Conservation (phyloP, 2,329 filamentous ascomycete species). For the Xylaria arbuscula region DNA sequence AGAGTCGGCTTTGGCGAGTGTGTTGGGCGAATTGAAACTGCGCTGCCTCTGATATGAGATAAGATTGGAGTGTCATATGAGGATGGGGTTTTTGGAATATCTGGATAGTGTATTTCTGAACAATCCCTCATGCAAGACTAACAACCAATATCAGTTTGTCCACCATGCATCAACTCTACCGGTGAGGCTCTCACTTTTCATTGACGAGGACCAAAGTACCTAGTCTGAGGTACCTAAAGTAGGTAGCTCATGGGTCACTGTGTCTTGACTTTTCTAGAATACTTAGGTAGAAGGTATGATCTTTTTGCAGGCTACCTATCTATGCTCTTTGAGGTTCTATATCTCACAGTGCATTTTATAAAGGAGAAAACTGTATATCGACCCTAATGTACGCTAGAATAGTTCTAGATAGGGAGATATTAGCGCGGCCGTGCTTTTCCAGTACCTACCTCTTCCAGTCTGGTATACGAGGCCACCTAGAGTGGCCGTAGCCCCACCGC, state of each 20-base stretch:
- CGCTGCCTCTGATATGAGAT: slow-evolving; percentile 31
- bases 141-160: background rate
- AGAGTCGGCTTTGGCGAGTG: slow-evolving; percentile 60
- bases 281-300: background rate
- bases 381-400: background rate
- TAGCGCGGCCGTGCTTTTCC: background rate
- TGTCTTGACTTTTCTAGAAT: background rate
- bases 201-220: too few species aligned
- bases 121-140: background rate
- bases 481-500: too few species aligned
- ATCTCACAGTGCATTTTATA: background rate
- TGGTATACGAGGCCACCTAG: too few species aligned
- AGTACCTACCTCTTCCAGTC: slow-evolving; percentile 1
- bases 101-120: background rate
- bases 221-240: too few species aligned
- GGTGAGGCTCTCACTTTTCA: background rate
- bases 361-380: background rate
- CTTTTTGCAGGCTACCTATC: background rate
- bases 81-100: background rate
- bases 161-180: too few species aligned
- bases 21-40: slow-evolving; percentile 49
- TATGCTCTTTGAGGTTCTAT: background rate
- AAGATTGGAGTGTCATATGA: background rate
- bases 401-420: background rate
- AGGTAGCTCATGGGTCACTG: too few species aligned